These are phyloP conservation scores for Vicia sativa DNA, from an alignment of 306 rosid genomes.

Conservation along the genomic window DNA sequence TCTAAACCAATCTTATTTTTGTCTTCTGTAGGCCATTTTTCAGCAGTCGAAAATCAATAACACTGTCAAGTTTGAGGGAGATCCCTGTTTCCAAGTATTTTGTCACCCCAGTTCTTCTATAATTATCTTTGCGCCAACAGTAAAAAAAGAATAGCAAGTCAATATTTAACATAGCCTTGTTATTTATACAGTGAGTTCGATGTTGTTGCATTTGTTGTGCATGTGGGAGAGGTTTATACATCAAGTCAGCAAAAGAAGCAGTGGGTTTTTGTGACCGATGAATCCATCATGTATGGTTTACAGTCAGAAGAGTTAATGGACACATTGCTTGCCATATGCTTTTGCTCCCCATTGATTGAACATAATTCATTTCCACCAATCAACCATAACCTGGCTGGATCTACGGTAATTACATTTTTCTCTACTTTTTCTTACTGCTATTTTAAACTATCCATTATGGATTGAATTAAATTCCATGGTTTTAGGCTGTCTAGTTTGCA, in stretches of 20 bases:
- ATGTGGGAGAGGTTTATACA: constrained; percentile 69
- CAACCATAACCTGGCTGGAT: constrained; percentile 71
- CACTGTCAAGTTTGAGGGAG: constrained; percentile 64
- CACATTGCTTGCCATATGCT: constrained; percentile 82
- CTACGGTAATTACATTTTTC: constrained; percentile 54
- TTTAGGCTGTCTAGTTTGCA: constrained; percentile 12
- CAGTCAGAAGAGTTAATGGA: constrained; percentile 45
- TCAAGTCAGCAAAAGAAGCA: constrained; percentile 68
- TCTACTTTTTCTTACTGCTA: constrained; percentile 8
- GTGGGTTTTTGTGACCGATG: constrained; percentile 88
- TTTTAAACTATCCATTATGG: background rate
- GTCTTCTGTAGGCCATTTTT: constrained; percentile 64
- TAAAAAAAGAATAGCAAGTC: constrained; percentile 13
- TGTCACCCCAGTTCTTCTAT: constrained; percentile 25
- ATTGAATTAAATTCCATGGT: constrained; percentile 26
- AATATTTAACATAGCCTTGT: constrained; percentile 35
- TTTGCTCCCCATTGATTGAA: constrained; percentile 59
- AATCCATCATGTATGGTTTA: constrained; percentile 56
- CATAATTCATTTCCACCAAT: constrained; percentile 60
- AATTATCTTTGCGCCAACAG: constrained; percentile 7
- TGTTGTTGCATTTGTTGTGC: constrained; percentile 69
- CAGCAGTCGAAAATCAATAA: constrained; percentile 53
- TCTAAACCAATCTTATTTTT: constrained; percentile 33
- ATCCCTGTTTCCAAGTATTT: constrained; percentile 73
- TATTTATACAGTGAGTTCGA: constrained; percentile 73